Evolutionary conservation across 2,329 filamentous ascomycete genomes (phyloP).

Genomic region (Pestalotiopsis fici): DNA sequence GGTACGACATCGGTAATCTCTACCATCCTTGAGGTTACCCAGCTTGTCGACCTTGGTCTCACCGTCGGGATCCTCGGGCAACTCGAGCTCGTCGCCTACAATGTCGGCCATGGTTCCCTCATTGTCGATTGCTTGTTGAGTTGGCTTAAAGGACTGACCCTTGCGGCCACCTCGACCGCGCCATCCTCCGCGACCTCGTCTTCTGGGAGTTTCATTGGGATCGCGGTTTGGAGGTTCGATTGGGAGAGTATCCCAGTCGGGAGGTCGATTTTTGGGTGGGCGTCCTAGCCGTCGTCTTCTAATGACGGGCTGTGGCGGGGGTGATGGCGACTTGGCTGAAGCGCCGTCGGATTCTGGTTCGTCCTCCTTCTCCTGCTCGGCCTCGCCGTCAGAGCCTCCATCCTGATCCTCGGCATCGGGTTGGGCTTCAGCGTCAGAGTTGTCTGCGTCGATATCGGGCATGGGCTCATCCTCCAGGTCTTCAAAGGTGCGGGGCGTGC

Average conservation of each 20-base stretch:
- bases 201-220: constrained; percentile 58
- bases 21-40: constrained; percentile 77
- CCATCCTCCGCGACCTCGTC: constrained; percentile 72
- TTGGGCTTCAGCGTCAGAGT: constrained; percentile 25
- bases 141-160: constrained; percentile 72
- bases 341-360: constrained; percentile 35
- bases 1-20: constrained; percentile 93
- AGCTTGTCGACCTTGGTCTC: constrained; percentile 92
- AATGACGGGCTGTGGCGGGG: constrained; percentile 62
- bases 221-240: constrained; percentile 57
- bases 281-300: constrained; percentile 80
- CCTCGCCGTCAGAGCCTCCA: constrained; percentile 25
- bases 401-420: constrained; percentile 29
- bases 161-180: constrained; percentile 64
- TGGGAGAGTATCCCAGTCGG: constrained; percentile 70
- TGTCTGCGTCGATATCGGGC: constrained; percentile 45
- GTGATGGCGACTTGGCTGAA: constrained; percentile 52
- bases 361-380: constrained; percentile 42
- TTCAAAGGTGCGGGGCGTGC: constrained; percentile 11
- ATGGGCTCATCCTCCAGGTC: constrained; percentile 34
- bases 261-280: constrained; percentile 80
- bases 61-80: constrained; percentile 85
- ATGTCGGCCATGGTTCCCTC: constrained; percentile 92
- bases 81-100: constrained; percentile 84
- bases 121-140: constrained; percentile 87